A percentile compares a stretch with the other conserved stretches of the same genome.
Conservation (phyloP, 2,329 filamentous ascomycete species). For the Colletotrichum tropicicola region DNA sequence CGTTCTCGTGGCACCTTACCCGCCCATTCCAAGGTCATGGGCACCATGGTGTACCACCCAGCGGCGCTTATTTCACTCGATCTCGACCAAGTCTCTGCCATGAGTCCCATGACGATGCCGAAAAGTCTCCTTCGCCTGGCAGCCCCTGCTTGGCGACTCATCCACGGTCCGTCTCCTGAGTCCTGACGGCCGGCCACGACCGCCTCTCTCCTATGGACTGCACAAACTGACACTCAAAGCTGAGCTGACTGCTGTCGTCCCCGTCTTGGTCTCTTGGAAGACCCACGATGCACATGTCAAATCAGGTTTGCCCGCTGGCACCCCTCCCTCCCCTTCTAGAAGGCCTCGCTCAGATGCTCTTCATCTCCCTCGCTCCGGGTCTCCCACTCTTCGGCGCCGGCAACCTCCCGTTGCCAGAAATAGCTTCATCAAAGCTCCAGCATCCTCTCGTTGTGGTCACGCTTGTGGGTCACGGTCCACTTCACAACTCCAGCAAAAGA, state of each 20-base stretch:
- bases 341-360: background rate
- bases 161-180: background rate
- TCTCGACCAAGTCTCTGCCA: background rate
- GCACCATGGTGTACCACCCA: background rate
- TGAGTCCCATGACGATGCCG: too few species aligned
- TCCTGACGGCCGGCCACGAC: background rate
- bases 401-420: slow-evolving; percentile 23
- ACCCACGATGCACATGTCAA: slow-evolving; percentile 12
- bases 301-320: background rate
- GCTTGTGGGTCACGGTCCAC: slow-evolving; percentile 8
- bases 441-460: background rate
- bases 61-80: background rate
- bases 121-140: too few species aligned
- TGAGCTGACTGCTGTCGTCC: background rate
- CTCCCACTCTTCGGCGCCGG: slow-evolving; percentile 15
- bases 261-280: background rate
- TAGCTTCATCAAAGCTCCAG: slow-evolving; percentile 10
- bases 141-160: background rate
- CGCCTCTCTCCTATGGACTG: background rate
- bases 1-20: background rate
- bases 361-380: background rate
- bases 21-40: background rate
- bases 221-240: slow-evolving; percentile 5
- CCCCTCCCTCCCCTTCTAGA: slow-evolving; percentile 22
- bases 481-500: slow-evolving; percentile 4